These are phyloP conservation scores for Aspergillus bertholletiae DNA, from an alignment of 495 filamentous ascomycete genomes.

Conservation along the genomic window DNA sequence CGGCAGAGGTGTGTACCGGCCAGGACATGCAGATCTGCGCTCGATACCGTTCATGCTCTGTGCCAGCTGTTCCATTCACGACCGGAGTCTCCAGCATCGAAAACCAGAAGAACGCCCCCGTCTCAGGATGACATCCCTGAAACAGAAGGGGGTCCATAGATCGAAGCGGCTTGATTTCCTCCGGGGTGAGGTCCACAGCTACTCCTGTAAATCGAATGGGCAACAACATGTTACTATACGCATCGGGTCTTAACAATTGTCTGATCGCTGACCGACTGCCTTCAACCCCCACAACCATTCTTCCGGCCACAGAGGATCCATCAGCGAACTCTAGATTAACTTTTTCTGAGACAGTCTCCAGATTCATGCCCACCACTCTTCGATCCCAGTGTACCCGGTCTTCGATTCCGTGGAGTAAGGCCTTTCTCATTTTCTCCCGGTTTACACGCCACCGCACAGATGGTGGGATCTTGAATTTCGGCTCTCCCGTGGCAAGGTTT, in stretches of 20 bases:
- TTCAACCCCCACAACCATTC: constrained; percentile 44
- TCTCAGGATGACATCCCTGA: constrained; percentile 52
- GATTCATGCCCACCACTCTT: constrained; percentile 10
- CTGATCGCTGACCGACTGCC: constrained; percentile 45
- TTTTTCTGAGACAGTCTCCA: neutral
- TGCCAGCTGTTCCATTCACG: constrained; percentile 6
- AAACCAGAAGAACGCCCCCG: constrained; percentile 53
- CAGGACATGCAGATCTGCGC: constrained; percentile 31
- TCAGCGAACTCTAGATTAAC: constrained; percentile 20
- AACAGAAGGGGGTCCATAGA: constrained; percentile 57
- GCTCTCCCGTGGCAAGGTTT: constrained; percentile 24
- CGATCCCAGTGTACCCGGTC: constrained; percentile 24
- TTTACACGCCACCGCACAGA: constrained; percentile 25
- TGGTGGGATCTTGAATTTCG: constrained; percentile 24
- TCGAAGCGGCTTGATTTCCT: constrained; percentile 36
- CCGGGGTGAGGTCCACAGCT: constrained; percentile 22
- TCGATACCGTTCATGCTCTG: constrained; percentile 10
- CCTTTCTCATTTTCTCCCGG: constrained; percentile 22
- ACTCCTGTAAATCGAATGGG: constrained; percentile 25
- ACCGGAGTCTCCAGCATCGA: constrained; percentile 34
- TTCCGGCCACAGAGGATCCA: constrained; percentile 8
- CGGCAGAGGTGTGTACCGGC: constrained; percentile 21
- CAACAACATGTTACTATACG: constrained; percentile 19
- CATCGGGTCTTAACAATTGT: constrained; percentile 29
- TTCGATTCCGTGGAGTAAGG: constrained; percentile 22